phyloP scores from a whole-genome alignment of 768 basidiomycete species.

The Lactifluus rugatus region DNA sequence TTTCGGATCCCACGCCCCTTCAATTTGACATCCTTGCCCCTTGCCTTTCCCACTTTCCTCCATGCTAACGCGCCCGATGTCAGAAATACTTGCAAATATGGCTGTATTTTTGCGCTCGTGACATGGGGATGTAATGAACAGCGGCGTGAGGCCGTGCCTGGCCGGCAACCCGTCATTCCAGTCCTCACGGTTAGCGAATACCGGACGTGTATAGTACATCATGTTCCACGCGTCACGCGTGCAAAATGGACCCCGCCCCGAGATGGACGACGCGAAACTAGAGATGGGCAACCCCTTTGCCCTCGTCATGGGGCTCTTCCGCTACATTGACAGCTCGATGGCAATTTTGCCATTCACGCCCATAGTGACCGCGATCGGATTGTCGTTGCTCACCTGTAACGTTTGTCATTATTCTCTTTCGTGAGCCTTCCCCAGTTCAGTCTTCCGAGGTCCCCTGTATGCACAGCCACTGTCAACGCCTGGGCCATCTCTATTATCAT shows the following conservation, averaged over 20 bases:
- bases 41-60: neutral
- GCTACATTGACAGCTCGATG: neutral
- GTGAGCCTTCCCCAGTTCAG: neutral
- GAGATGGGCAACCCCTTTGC: neutral
- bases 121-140: slow-evolving; percentile 4
- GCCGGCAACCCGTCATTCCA: neutral
- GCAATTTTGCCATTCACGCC: neutral
- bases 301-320: neutral
- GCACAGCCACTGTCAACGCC: slow-evolving; percentile 10
- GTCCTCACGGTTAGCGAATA: neutral
- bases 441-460: neutral
- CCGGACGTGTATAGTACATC: neutral
- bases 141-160: neutral
- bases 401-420: neutral
- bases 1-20: neutral
- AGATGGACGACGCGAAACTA: neutral
- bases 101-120: slow-evolving; percentile 14
- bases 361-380: neutral
- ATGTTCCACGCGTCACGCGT: neutral
- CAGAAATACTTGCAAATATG: slow-evolving; percentile 12
- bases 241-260: neutral
- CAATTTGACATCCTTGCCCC: neutral
- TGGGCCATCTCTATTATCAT: neutral
- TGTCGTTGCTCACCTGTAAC: neutral
- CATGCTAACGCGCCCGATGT: slow-evolving; percentile 10